phyloP scores from a whole-genome alignment of 768 basidiomycete species.

The Leccinum subgranulosum region DNA sequence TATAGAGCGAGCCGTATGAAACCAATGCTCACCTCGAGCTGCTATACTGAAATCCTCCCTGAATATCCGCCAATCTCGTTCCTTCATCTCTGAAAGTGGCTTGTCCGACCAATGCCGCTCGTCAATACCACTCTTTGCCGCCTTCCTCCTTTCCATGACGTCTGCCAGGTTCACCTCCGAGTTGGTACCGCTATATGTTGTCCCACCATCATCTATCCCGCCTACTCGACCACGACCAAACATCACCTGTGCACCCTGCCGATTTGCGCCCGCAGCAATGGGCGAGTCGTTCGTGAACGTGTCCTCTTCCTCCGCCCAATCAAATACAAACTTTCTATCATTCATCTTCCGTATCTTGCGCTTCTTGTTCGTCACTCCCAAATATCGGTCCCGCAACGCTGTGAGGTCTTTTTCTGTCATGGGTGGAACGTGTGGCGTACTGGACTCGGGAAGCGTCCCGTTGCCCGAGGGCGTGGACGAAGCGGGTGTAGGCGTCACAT shows the following conservation, averaged over 20 bases:
- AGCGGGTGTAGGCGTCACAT: conserved; percentile 49
- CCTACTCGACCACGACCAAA: conserved; percentile 82
- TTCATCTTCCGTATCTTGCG: conserved; percentile 93
- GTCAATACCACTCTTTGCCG: conserved; percentile 78
- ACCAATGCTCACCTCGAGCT: conserved; percentile 62
- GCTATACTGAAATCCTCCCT: conserved; percentile 97
- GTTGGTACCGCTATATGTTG: conserved; percentile 29
- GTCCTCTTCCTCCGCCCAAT: conserved; percentile 97
- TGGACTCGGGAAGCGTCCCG: conserved; percentile 34
- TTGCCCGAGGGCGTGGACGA: conserved; percentile 35
- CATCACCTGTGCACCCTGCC: conserved; percentile 85
- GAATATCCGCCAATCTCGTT: conserved; percentile 99
- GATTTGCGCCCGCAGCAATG: conserved; percentile 62
- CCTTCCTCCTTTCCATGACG: conserved; percentile 76
- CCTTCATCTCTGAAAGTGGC: conserved; percentile 85
- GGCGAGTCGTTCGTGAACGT: conserved; percentile 79
- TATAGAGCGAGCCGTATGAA: background rate
- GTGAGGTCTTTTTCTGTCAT: conserved; percentile 80
- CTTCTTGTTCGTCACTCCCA: conserved; percentile 93
- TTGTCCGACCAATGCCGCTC: conserved; percentile 99
- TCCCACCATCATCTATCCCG: conserved; percentile 81
- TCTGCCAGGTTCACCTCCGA: conserved; percentile 65
- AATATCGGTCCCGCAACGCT: conserved; percentile 88
- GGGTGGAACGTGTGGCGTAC: conserved; percentile 48
- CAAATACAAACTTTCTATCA: conserved; percentile 97